These are phyloP conservation scores for Fusarium solani-melongenae DNA, from an alignment of 2,329 filamentous ascomycete species.

Conservation along the genomic window DNA sequence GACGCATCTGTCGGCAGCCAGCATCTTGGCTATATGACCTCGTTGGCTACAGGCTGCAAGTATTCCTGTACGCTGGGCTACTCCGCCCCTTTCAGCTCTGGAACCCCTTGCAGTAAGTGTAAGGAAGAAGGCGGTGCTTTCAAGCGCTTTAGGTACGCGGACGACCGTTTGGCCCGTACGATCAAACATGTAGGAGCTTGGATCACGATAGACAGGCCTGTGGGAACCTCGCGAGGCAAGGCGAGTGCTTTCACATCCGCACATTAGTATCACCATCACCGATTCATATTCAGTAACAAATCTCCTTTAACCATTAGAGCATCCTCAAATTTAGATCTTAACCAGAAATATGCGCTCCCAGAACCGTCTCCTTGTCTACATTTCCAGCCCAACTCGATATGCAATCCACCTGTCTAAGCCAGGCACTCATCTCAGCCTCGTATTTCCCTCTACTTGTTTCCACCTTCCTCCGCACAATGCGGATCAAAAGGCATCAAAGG, in stretches of 20 bases:
- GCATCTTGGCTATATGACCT: background rate
- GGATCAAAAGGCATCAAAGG: constrained; percentile 4
- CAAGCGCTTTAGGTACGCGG: background rate
- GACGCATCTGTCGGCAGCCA: background rate
- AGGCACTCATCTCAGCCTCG: background rate
- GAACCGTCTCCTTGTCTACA: background rate
- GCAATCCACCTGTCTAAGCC: background rate
- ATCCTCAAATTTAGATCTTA: no score
- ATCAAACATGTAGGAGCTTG: background rate
- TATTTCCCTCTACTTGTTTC: background rate
- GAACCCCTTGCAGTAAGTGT: background rate
- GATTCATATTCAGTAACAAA: no score
- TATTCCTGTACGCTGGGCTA: background rate
- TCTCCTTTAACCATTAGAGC: no score
- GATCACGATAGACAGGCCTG: background rate
- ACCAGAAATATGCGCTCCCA: background rate
- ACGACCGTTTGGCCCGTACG: background rate
- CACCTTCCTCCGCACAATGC: background rate
- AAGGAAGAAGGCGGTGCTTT: background rate
- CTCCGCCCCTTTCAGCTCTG: background rate
- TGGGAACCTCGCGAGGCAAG: background rate
- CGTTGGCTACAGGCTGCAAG: background rate
- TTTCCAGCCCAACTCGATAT: background rate
- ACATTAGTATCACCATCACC: no score
- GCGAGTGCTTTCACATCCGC: no score